A percentile compares a stretch with the other conserved stretches of the same genome.
phyloP scores from a whole-genome alignment of 164 flowering plant genomes.

The Magnolia kwangsiensis region DNA sequence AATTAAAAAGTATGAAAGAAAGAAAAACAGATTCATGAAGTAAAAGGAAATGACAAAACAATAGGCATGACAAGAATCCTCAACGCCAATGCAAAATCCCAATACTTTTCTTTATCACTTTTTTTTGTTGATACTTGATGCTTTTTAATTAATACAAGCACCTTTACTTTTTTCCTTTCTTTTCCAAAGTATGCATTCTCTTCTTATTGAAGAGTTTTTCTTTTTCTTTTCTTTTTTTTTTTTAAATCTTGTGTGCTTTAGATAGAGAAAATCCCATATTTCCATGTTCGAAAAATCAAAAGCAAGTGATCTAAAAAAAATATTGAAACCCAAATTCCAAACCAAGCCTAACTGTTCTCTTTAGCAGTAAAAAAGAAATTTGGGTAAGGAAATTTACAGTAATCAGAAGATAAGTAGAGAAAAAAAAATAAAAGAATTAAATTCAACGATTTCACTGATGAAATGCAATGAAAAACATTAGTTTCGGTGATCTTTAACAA shows the following conservation, averaged over 20 bases:
- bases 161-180: neutral
- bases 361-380: no score
- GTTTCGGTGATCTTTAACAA: no score
- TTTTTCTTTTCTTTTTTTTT: neutral
- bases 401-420: no score
- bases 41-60: neutral
- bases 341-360: no score
- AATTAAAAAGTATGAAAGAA: no score
- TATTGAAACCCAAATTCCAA: no score
- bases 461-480: no score
- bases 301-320: neutral
- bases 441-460: no score
- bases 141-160: neutral
- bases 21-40: neutral
- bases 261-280: neutral
- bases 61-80: neutral
- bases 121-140: neutral
- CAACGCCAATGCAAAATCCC: neutral
- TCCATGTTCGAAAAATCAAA: neutral
- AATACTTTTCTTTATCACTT: neutral
- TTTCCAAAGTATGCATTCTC: neutral
- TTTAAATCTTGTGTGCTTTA: neutral
- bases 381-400: no score
- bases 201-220: neutral
- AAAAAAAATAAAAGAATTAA: no score